Evolutionary conservation across 345 rosid genomes (phyloP), one percentile per base, ranked within the genome.

Genomic region (Citrus inodora): DNA sequence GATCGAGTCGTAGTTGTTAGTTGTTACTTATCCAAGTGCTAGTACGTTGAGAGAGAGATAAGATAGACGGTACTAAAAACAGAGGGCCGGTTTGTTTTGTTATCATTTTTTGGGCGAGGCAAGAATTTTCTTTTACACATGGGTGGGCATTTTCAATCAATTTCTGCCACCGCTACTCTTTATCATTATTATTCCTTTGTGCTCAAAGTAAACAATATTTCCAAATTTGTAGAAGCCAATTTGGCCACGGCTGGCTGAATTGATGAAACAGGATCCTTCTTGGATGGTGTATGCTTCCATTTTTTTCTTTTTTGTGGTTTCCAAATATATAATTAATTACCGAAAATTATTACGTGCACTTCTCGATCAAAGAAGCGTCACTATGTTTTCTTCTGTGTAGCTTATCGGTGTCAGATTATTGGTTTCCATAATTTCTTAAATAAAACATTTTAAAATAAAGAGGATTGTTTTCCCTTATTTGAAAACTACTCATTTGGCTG

Each of bases 221-320:
- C 79, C 16, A 68, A 32, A 76, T 79, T 79, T 76, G 77, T 51
- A 40, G 64, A 76, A 70, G 75, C 70, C 51, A 79, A 75, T 30
- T 73, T 55, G 19, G 48, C 17, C 71, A 61, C 59, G 75, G 17
- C 17, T 33, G 69, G 66, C 25, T 59, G 27, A 24, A 59, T 22
- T n/a, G 13, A n/a, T 22, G 4, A 22, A 22, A 22, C 27, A n/a
- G n/a, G 62, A 59, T 9, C 28, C 28, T 59, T n/a, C 62, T 7
- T 2, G 62, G 56, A 53, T 53, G 27, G 9, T 59, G 9, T 59
- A 22, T 9, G 27, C 4, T n/a, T 0, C 24, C 9, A 6, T 1
- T 0, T 37, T 37, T 8, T 7, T 22, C 9, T 24, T 7, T 8
- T 21, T 21, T 0, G 46, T 9, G 46, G 46, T 40, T 9, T 40